Base-by-base conservation (phyloP, 495 filamentous ascomycete genomes). In the Cladorrhinum samala region DNA sequence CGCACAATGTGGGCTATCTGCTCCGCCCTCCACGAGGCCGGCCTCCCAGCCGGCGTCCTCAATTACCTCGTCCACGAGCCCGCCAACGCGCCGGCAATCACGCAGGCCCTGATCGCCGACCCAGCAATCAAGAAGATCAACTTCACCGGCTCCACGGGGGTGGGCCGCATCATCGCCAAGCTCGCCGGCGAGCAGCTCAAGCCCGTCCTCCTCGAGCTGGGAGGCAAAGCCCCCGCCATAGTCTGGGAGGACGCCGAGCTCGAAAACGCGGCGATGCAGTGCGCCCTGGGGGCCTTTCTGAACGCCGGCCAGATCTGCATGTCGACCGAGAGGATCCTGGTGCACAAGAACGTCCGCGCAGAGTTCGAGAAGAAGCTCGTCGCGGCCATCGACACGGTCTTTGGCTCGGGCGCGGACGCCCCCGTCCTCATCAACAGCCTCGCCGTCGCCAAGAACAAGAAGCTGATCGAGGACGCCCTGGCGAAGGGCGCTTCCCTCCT, bases 251-350 rank as follows among this genome's bases (percentile, higher is more conserved):
- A 87, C 68, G 84, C 84, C 3, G 75, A 87, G 59, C 55, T 87
- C 9, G 73, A 78, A 25, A 53, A 72, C 30, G 84, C 84, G 1
- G 84, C 82, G 0, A 41, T 62, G 21, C 66, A 73, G 44, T 77
- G 76, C 58, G 72, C 73, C 0, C 49, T 74, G 3, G 81, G 81
- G 2, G 71, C 79, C 3, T 80, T 83, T 65, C 50, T 80, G 39
- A 74, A 80, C 60, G 65, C 80, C 19, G 91, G 91, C 1, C 91
- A 96, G 74, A 82, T 94, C 46, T 96, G 91, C 74, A 93, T 96
- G 91, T 80, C 83, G 2, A 95, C 90, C 0, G 91, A 96, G 72
- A 82, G 86, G 21, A 88, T 96, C 63, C 69, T 96, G 18, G 87
- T 95, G 19, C 87, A 94, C 63, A 79, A 80, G 36, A 74, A 77